Conservation (phyloP, 1,284 basidiomycete species). For the Trichosporon asahii region DNA sequence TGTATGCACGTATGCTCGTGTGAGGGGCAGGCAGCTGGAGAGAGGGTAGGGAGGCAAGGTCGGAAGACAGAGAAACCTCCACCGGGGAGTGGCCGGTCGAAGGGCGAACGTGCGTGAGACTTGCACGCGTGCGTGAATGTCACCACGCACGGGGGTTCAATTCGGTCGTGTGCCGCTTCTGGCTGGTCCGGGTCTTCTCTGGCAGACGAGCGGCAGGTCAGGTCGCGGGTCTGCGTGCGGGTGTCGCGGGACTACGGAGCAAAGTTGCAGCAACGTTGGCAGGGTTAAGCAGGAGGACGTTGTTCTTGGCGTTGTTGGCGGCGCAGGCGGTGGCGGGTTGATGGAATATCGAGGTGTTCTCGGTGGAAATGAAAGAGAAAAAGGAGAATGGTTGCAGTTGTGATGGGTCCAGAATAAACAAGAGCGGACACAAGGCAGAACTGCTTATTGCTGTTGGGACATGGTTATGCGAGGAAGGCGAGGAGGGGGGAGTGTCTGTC, state of each 20-base stretch:
- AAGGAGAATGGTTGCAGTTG: no score
- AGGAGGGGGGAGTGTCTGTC: neutral
- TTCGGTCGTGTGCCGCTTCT: conserved; percentile 10
- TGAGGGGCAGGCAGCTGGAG: neutral
- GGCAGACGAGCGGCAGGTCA: neutral
- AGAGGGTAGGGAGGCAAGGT: neutral
- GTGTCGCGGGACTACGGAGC: neutral
- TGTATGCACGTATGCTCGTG: conserved; percentile 2
- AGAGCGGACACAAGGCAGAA: neutral
- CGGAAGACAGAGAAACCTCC: neutral
- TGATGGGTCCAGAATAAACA: no score
- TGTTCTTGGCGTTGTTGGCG: neutral
- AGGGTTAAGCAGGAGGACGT: neutral
- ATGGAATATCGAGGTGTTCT: no score
- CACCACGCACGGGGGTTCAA: conserved; percentile 6
- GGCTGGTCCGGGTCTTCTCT: neutral
- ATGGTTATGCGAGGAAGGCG: neutral
- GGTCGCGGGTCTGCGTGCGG: no score
- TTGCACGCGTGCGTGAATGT: neutral
- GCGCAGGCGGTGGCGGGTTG: neutral
- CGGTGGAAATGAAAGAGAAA: no score
- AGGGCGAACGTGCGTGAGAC: conserved; percentile 7
- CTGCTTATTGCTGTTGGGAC: neutral
- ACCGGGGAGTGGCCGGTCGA: neutral
- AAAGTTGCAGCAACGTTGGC: neutral